phyloP scores from a whole-genome alignment of 805 yeast species.

The Candida ipomoeae region DNA sequence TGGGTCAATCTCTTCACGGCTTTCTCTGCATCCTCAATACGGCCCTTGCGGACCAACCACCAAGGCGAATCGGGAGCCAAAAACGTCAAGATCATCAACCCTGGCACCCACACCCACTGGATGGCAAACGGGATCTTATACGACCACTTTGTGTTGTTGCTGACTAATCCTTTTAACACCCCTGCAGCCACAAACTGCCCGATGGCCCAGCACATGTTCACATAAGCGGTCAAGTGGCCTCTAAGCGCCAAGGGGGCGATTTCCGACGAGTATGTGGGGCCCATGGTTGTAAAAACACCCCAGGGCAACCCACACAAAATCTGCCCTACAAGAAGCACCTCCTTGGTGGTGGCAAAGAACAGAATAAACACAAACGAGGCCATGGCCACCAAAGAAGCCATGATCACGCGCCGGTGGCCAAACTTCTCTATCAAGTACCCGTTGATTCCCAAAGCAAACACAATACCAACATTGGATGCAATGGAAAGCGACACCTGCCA shows the following conservation, averaged over 20 bases:
- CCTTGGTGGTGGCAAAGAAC: constrained; percentile 42
- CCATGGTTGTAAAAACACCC: constrained; percentile 52
- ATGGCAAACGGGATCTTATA: constrained; percentile 54
- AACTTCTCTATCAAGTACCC: constrained; percentile 40
- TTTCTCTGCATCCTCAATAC: constrained; percentile 39
- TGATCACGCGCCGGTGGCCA: constrained; percentile 41
- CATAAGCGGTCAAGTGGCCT: constrained; percentile 45
- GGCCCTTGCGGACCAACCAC: constrained; percentile 47
- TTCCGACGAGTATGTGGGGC: constrained; percentile 54
- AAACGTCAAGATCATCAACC: constrained; percentile 39
- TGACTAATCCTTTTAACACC: constrained; percentile 37
- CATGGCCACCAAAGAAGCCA: constrained; percentile 23
- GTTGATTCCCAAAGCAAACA: constrained; percentile 41
- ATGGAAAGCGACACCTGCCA: constrained; percentile 23
- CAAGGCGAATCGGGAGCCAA: constrained; percentile 58
- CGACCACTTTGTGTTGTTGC: constrained; percentile 26
- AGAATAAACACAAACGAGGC: constrained; percentile 41
- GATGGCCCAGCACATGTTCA: constrained; percentile 50
- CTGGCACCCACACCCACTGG: constrained; percentile 60
- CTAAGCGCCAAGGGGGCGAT: constrained; percentile 51
- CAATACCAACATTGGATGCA: constrained; percentile 22
- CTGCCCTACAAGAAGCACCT: constrained; percentile 40
- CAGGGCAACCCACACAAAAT: constrained; percentile 45
- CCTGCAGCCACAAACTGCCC: constrained; percentile 58
- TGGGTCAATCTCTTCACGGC: constrained; percentile 6